Percentiles rank a stretch among this genome's conserved stretches.
Evolutionary conservation across 2,329 filamentous ascomycete genomes (phyloP).

Genomic region (Thielaviopsis populi): DNA sequence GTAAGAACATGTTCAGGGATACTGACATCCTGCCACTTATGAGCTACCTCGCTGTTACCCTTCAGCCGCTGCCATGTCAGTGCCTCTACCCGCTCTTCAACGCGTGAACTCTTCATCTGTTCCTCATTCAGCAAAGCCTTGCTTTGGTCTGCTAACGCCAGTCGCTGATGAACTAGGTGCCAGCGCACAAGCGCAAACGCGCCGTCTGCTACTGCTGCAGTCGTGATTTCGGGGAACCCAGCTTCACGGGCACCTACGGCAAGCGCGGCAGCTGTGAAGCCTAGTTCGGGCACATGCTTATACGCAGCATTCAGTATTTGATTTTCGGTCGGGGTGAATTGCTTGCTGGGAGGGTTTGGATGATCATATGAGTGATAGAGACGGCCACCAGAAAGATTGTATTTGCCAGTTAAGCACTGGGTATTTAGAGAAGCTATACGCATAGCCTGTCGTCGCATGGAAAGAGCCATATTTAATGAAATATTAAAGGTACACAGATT

Average conservation of each 20-base stretch:
- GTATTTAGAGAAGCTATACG: background rate
- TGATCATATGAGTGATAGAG: conserved; percentile 64
- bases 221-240: conserved; percentile 74
- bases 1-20: conserved; percentile 2
- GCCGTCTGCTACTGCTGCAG: conserved; percentile 65
- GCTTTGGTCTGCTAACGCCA: conserved; percentile 36
- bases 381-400: conserved; percentile 19
- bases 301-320: conserved; percentile 72
- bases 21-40: conserved; percentile 73
- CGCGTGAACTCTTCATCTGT: conserved; percentile 26
- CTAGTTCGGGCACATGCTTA: conserved; percentile 59
- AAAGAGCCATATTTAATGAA: background rate
- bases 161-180: conserved; percentile 54
- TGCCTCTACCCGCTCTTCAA: conserved; percentile 50
- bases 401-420: background rate
- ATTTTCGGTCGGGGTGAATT: conserved; percentile 53
- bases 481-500: background rate
- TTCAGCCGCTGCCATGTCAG: conserved; percentile 64
- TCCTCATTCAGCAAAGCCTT: conserved; percentile 27
- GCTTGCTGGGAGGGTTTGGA: conserved; percentile 36
- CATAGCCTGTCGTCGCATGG: conserved; percentile 1
- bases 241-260: conserved; percentile 66
- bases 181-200: conserved; percentile 70
- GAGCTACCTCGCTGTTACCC: conserved; percentile 57
- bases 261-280: conserved; percentile 64